Base-by-base conservation (phyloP, 768 basidiomycete genomes). In the Lentinus tigrinus region DNA sequence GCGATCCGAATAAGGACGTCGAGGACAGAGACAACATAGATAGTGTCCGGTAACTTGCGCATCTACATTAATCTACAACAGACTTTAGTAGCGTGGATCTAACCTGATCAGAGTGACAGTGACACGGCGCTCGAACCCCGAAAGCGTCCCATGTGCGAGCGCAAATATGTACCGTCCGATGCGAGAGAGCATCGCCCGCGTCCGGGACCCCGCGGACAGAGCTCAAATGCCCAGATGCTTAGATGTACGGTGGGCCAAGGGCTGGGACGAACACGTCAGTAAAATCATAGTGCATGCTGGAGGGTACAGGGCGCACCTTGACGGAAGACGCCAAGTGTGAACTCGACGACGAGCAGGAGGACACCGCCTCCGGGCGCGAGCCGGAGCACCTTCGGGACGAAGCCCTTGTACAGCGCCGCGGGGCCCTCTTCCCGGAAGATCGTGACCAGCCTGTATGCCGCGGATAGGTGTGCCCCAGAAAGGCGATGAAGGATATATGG, bases 301-400 rank as follows among this genome's bases (percentile, higher is more conserved):
- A 58, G 31, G 31, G 11, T 6, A 31, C 31, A n/a, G 31, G 31
- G 31, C 70, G 46, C 23, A 91, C 90, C 81, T 67, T 85, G 78
- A 62, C 93, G 83, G 72, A 95, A 93, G 56, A 89, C 66, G 19
- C 81, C 85, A 38, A 94, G 72, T 2, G 91, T 93, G 60, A 91
- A 86, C 72, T 95, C 93, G 17, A 95, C 93, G n/a, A 95, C 95
- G 34, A 99, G 81, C 27, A 99, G 77, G 28, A 99, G 74, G 13
- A 99, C 88, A 71, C 96, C 96, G 50, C 96, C 96, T 43, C 96
- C 96, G 0, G 96, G 96, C 13, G 95, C 96, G 24, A 99, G 81
- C 63, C 96, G 84, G 42, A 98, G 81, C 3, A 97, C 95, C 73
- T 99, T 99, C 27, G 96, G 96, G 16, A 91, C 79, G 73, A 98